Conservation (phyloP, 2,329 filamentous ascomycete genomes). For the Trichoderma sp. region DNA sequence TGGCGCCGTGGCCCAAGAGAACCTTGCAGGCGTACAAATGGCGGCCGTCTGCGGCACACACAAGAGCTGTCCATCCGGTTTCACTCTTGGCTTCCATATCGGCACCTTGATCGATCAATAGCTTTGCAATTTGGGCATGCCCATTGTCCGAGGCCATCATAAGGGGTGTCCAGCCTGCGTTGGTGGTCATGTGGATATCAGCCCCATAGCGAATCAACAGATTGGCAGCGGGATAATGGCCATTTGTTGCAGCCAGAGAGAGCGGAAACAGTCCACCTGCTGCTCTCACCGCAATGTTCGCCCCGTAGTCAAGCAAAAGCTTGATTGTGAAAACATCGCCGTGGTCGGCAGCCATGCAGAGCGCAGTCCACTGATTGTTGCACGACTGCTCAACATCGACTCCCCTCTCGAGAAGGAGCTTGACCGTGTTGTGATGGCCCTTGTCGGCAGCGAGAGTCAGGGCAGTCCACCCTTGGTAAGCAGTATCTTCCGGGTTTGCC, state of each 20-base stretch:
- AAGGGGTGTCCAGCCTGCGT: conserved; percentile 24
- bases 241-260: conserved; percentile 18
- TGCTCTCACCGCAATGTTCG: neutral
- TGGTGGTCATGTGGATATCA: conserved; percentile 14
- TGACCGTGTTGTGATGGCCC: neutral
- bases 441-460: conserved; percentile 24
- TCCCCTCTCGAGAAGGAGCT: conserved; percentile 14
- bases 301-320: conserved; percentile 18
- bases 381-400: conserved; percentile 17
- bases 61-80: conserved; percentile 24
- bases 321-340: conserved; percentile 4
- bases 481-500: neutral
- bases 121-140: conserved; percentile 5
- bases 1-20: conserved; percentile 25
- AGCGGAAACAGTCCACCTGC: conserved; percentile 15
- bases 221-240: conserved; percentile 7
- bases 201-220: conserved; percentile 14
- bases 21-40: conserved; percentile 12
- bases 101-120: conserved; percentile 24
- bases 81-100: conserved; percentile 9
- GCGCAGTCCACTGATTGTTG: conserved; percentile 23
- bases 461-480: conserved; percentile 14
- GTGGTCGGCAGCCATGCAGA: conserved; percentile 25
- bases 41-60: conserved; percentile 18
- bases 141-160: conserved; percentile 21